Conservation (phyloP, 257 asterid genomes). For the Eustoma russellianum region DNA sequence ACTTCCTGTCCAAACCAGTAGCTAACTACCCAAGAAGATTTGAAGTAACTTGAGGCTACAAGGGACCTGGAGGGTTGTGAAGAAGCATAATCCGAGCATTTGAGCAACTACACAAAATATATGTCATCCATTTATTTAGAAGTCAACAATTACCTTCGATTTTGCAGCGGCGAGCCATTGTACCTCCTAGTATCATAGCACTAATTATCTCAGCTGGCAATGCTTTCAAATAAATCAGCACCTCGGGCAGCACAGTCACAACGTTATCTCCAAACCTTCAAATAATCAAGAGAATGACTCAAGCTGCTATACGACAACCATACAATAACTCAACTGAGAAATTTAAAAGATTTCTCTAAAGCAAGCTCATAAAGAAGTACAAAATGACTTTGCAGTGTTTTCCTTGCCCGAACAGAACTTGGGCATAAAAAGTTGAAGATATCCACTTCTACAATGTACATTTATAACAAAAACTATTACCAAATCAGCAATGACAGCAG, state of each 20-base stretch:
- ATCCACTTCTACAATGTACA: too few species aligned
- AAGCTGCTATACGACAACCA: background rate
- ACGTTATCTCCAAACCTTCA: conserved; percentile 98
- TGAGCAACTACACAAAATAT: too few species aligned
- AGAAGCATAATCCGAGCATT: too few species aligned
- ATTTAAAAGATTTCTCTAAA: background rate
- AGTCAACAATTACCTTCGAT: conserved; percentile 51
- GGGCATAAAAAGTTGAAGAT: too few species aligned
- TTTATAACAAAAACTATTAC: conserved; percentile 19
- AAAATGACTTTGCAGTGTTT: too few species aligned
- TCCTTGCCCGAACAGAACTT: too few species aligned
- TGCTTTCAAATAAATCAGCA: conserved; percentile 98
- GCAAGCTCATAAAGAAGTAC: too few species aligned
- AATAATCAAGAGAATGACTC: conserved; percentile 14
- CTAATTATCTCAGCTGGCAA: conserved; percentile 99
- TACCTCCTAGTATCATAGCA: conserved; percentile 99
- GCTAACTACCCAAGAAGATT: too few species aligned
- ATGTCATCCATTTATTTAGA: background rate
- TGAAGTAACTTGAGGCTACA: too few species aligned
- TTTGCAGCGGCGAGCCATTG: conserved; percentile 94
- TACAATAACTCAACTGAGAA: background rate
- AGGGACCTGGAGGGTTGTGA: too few species aligned
- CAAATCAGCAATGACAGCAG: conserved; percentile 98
- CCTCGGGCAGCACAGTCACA: conserved; percentile 99
- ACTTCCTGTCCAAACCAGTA: too few species aligned